Evolutionary conservation across 2,329 filamentous ascomycete species (phyloP), one percentile per base, ranked within the genome.

Genomic region (Apiospora phragmitis): DNA sequence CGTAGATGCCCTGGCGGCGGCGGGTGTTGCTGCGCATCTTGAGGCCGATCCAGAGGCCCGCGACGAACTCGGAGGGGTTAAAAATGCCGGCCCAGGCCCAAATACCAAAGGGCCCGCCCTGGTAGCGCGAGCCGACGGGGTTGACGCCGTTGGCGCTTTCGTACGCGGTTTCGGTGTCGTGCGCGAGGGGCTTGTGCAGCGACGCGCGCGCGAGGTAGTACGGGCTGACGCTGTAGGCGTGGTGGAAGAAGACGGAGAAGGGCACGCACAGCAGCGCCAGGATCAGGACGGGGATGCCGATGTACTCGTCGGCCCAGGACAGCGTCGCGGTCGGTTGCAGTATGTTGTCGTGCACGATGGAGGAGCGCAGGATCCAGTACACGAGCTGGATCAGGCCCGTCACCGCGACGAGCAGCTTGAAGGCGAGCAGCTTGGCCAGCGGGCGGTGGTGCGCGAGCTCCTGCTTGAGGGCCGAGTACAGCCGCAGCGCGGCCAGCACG

Each of bases 321-420:
- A 77, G 59, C 0, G 26, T 69, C 32, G 55, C 71, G 4, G 71
- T 74, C 7, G 73, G 71, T 4, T 68, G 70, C 8, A 75, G 29
- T 0, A 73, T 70, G 2, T 59, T 67, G 2, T 70, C 69, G 24
- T 71, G 69, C 42, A 71, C 70, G 18, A 65, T 47, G 62, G 71
- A 65, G 0, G 65, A 67, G 1, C 65, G 65, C 67, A 76, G 51
- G 68, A 76, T 72, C n/a, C 70, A 70, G 71, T 75, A 76, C 24
- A 72, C 65, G 68, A 76, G 68, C 62, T 75, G 75, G 1, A 71
- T 32, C 3, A 76, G 24, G 71, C 62, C 74, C 71, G 65, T 67
- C 32, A 76, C 55, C 59, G 72, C 75, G 21, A 80, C 76, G n/a
- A 80, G 72, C 6, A 78, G 71, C 71, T 77, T 77, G 72, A 79